Percentiles rank a stretch among this genome's conserved stretches.
phyloP scores from a whole-genome alignment of 1,139 yeast species.

The Barnettozyma hawaiiensis region DNA sequence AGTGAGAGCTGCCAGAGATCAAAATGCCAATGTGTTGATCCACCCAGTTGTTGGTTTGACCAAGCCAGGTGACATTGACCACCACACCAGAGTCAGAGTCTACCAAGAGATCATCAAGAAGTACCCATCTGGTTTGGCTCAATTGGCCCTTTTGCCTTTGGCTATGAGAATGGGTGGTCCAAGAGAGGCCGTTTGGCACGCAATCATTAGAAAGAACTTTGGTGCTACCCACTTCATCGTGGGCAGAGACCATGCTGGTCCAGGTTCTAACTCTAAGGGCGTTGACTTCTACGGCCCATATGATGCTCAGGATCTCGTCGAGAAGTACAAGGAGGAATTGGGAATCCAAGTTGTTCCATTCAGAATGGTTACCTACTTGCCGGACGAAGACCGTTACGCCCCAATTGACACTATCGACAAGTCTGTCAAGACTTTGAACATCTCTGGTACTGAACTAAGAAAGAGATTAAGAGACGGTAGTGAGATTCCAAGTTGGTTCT shows the following conservation, averaged over 20 bases:
- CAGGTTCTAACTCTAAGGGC: conserved; percentile 90
- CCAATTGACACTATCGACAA: conserved; percentile 92
- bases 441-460: conserved; percentile 93
- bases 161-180: conserved; percentile 99
- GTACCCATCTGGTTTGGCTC: conserved; percentile 91
- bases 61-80: conserved; percentile 97
- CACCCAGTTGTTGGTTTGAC: conserved; percentile 98
- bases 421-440: conserved; percentile 71
- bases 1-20: conserved; percentile 84
- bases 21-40: conserved; percentile 74
- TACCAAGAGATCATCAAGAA: conserved; percentile 88
- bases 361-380: conserved; percentile 94
- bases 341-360: conserved; percentile 91
- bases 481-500: conserved; percentile 93
- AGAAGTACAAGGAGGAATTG: conserved; percentile 66
- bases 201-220: conserved; percentile 90
- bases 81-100: conserved; percentile 93
- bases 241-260: conserved; percentile 98
- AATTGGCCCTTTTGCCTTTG: conserved; percentile 79
- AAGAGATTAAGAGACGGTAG: conserved; percentile 81
- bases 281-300: conserved; percentile 95
- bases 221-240: conserved; percentile 97
- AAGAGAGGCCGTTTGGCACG: conserved; percentile 98
- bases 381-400: conserved; percentile 91
- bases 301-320: conserved; percentile 90